Evolutionary conservation across 495 filamentous ascomycete genomes (phyloP).

Genomic region (Talaromyces nanjingensis): DNA sequence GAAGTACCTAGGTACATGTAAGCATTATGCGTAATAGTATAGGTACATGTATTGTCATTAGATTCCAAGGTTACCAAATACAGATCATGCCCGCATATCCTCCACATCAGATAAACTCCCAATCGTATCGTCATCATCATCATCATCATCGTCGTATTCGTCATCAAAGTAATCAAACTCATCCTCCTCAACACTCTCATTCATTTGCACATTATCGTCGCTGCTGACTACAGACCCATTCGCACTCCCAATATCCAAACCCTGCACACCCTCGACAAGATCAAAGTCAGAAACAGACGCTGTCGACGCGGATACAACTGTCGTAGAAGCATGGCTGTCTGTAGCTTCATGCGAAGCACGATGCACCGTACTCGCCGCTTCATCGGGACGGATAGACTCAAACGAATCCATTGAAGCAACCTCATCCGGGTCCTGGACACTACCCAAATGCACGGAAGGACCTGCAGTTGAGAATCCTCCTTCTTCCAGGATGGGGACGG

Average conservation of each 20-base stretch:
- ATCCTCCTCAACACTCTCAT: slow-evolving; percentile 12
- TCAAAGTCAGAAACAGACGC: slow-evolving; percentile 3
- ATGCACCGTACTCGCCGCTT: slow-evolving; percentile 25
- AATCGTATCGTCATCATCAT: slow-evolving; percentile 13
- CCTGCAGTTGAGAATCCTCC: slow-evolving; percentile 38
- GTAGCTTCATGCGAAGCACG: slow-evolving; percentile 30
- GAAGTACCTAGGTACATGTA: no score
- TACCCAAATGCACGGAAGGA: slow-evolving; percentile 35
- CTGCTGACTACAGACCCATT: slow-evolving; percentile 12
- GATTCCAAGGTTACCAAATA: background rate
- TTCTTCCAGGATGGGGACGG: slow-evolving; percentile 30
- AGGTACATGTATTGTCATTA: background rate
- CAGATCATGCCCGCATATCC: background rate
- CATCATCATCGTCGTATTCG: slow-evolving; percentile 8
- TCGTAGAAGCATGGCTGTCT: slow-evolving; percentile 16
- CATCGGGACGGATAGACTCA: slow-evolving; percentile 19
- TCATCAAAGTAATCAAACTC: slow-evolving; percentile 15
- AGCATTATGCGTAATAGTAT: background rate
- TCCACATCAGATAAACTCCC: slow-evolving; percentile 10
- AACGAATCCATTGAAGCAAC: slow-evolving; percentile 14
- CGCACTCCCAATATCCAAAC: slow-evolving; percentile 15
- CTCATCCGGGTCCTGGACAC: slow-evolving; percentile 15
- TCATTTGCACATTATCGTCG: background rate
- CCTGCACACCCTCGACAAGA: background rate
- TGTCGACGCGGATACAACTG: background rate